A percentile compares a stretch with the other conserved stretches of the same genome.
These are phyloP conservation scores for Calonectria fujianensis DNA, from an alignment of 2,329 filamentous ascomycete genomes.

Conservation along the genomic window DNA sequence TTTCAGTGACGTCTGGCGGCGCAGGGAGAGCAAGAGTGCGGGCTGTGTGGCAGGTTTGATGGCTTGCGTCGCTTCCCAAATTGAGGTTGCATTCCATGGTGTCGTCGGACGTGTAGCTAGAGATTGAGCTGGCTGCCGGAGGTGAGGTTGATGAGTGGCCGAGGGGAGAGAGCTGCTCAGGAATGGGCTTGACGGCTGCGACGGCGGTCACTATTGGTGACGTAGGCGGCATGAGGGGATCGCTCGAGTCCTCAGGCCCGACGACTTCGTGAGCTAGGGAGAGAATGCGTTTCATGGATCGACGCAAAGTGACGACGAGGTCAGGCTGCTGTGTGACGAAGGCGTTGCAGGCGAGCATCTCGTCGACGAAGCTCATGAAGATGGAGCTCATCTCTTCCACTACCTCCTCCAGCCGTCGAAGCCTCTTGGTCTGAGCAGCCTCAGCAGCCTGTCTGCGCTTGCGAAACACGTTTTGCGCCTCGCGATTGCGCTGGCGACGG, in stretches of 20 bases:
- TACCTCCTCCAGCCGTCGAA: conserved; percentile 53
- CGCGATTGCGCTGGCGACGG: conserved; percentile 55
- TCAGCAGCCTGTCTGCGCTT: conserved; percentile 55
- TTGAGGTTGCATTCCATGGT: conserved; percentile 30
- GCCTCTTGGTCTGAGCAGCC: conserved; percentile 52
- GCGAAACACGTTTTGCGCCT: conserved; percentile 57
- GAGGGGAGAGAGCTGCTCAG: background rate
- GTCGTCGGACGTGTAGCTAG: conserved; percentile 35
- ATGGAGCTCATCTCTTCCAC: conserved; percentile 57
- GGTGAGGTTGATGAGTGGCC: conserved; percentile 31
- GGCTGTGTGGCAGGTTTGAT: conserved; percentile 17
- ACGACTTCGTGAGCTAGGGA: conserved; percentile 53
- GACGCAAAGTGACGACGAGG: conserved; percentile 47
- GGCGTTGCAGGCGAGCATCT: conserved; percentile 53
- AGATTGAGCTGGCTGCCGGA: conserved; percentile 23
- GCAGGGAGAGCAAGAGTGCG: conserved; percentile 32
- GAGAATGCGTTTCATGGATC: conserved; percentile 50
- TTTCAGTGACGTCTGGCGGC: conserved; percentile 22
- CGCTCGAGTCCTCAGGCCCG: conserved; percentile 46
- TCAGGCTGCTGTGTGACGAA: conserved; percentile 47
- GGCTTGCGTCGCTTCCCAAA: conserved; percentile 21
- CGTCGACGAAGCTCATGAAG: conserved; percentile 55
- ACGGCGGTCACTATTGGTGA: background rate
- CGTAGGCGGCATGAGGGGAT: background rate
- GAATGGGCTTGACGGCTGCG: background rate